phyloP scores from a whole-genome alignment of 2,329 filamentous ascomycete genomes.

The Dichotomopilus funicola region DNA sequence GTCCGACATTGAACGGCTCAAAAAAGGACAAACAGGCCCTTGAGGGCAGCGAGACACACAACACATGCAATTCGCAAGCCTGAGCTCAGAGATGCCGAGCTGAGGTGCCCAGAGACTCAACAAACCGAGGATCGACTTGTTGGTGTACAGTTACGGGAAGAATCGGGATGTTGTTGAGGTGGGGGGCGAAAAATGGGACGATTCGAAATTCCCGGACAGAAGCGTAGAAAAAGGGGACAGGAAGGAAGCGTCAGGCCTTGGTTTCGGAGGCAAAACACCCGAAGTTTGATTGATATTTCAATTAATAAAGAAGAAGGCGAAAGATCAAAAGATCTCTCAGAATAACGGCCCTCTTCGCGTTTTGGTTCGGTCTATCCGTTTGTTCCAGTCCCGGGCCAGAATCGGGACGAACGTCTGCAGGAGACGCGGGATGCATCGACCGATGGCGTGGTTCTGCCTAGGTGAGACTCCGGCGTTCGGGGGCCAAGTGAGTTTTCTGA shows the following conservation, averaged over 20 bases:
- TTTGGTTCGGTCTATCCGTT: too few relatives aligned
- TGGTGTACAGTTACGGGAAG: slow-evolving; percentile 11
- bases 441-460: slow-evolving; percentile 13
- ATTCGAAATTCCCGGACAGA: neutral
- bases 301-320: too few relatives aligned
- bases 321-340: too few relatives aligned
- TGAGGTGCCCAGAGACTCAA: neutral
- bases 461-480: slow-evolving; percentile 13
- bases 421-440: slow-evolving; percentile 3
- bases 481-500: neutral
- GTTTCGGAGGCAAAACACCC: too few relatives aligned
- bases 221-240: neutral
- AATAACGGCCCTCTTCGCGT: too few relatives aligned
- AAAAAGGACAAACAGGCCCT: too few relatives aligned
- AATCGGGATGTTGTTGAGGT: slow-evolving; percentile 8
- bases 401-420: neutral
- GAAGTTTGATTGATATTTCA: too few relatives aligned
- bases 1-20: too few relatives aligned
- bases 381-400: too few relatives aligned
- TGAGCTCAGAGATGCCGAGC: too few relatives aligned
- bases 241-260: neutral
- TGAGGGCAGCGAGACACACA: too few relatives aligned
- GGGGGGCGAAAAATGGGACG: neutral
- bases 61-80: too few relatives aligned
- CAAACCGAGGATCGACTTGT: neutral